phyloP scores from a whole-genome alignment of 352 stramenopile genomes.

The Discostella stelligera region DNA sequence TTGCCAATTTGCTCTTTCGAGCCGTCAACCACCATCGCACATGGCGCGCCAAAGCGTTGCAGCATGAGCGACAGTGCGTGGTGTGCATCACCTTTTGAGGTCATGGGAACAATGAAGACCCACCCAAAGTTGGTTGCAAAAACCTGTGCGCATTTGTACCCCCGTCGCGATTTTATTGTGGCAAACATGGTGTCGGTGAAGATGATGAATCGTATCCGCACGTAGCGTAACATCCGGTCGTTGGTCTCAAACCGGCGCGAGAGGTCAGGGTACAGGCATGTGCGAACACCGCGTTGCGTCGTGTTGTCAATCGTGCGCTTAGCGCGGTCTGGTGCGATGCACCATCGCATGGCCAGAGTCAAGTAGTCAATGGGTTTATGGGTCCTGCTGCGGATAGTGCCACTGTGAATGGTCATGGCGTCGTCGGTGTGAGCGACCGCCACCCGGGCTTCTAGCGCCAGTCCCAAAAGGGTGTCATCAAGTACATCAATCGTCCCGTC shows the following conservation, averaged over 20 bases:
- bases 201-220: background rate
- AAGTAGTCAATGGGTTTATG: constrained; percentile 8
- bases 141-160: constrained; percentile 27
- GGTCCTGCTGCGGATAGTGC: background rate
- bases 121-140: constrained; percentile 34
- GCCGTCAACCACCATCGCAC: constrained; percentile 24
- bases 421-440: too few species aligned
- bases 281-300: constrained; percentile 26
- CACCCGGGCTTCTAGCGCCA: too few species aligned
- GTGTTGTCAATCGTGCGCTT: constrained; percentile 34
- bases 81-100: constrained; percentile 25
- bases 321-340: constrained; percentile 32
- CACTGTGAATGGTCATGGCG: too few species aligned
- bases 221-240: constrained; percentile 30
- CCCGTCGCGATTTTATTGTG: background rate
- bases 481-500: too few species aligned
- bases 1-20: constrained; percentile 22
- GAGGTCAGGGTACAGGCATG: constrained; percentile 24
- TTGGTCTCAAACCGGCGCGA: constrained; percentile 27
- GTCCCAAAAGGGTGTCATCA: too few species aligned
- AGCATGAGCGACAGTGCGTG: constrained; percentile 25
- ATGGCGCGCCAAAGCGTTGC: constrained; percentile 19
- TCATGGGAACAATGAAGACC: constrained; percentile 27
- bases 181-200: constrained; percentile 39
- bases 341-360: constrained; percentile 37